Percentiles rank a stretch among this genome's conserved stretches.
Evolutionary conservation across 805 yeast genomes (phyloP).

Genomic region (Hanseniaspora thailandica): DNA sequence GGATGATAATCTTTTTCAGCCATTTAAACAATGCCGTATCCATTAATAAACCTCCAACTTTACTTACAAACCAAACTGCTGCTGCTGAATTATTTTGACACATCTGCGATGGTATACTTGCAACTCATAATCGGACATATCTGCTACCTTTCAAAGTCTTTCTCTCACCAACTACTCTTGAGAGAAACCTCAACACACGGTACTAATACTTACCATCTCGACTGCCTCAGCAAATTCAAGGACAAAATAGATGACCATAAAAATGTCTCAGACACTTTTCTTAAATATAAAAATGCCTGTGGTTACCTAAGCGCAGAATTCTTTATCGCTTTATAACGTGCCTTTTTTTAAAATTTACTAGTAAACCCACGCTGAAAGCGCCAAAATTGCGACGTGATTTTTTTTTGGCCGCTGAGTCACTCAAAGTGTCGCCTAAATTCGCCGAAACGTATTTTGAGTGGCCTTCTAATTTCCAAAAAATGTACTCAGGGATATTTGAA

Average conservation of each 20-base stretch:
- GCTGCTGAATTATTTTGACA: too few species aligned
- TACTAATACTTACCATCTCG: background rate
- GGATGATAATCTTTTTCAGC: too few species aligned
- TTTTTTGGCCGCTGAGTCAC: background rate
- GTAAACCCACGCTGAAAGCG: too few species aligned
- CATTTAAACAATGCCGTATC: too few species aligned
- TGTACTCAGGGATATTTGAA: background rate
- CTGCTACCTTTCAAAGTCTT: too few species aligned
- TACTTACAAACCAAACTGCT: too few species aligned
- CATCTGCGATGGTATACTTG: too few species aligned
- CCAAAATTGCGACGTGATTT: conserved; percentile 5
- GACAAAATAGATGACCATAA: background rate
- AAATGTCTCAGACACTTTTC: conserved; percentile 1
- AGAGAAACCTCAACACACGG: too few species aligned
- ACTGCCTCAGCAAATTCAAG: background rate
- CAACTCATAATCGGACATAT: too few species aligned
- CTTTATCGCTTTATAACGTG: background rate
- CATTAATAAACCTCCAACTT: too few species aligned
- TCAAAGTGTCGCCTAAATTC: background rate
- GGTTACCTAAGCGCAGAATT: background rate
- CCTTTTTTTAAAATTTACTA: background rate
- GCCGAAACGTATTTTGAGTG: background rate
- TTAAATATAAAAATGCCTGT: background rate
- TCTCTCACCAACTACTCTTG: too few species aligned
- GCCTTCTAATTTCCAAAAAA: background rate